Evolutionary conservation across 2,329 filamentous ascomycete species (phyloP).

Genomic region (Triangularia verruculosa): DNA sequence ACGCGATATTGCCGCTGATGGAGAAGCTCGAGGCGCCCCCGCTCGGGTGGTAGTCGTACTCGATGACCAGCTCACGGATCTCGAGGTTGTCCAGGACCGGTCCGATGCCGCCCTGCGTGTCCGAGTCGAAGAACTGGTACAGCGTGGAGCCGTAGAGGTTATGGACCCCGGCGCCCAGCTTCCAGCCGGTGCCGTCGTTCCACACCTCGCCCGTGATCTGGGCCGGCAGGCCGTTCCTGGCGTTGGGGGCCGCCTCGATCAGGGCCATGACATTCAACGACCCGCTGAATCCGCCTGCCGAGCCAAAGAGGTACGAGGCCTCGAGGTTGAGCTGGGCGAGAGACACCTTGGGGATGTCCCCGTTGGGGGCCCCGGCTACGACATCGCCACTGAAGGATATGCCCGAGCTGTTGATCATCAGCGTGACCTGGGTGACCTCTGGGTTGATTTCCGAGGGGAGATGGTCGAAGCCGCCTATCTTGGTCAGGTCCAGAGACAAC

Average conservation of each 20-base stretch:
- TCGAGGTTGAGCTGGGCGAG: conserved; percentile 3
- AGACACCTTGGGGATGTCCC: conserved; percentile 3
- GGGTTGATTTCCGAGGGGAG: conserved; percentile 5
- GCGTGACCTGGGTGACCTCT: neutral
- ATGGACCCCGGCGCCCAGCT: neutral
- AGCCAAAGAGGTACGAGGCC: conserved; percentile 9
- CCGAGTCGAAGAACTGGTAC: conserved; percentile 12
- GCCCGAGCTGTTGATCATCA: conserved; percentile 1
- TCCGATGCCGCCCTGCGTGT: conserved; percentile 11
- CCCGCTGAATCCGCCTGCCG: neutral
- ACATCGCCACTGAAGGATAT: conserved; percentile 2
- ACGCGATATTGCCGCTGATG: conserved; percentile 8
- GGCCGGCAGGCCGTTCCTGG: conserved; percentile 4
- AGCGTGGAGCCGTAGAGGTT: conserved; percentile 5
- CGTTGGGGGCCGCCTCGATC: neutral
- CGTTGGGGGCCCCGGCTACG: conserved; percentile 2
- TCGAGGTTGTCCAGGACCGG: conserved; percentile 20
- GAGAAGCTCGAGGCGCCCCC: conserved; percentile 2
- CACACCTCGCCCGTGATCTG: conserved; percentile 4
- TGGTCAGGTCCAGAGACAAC: conserved; percentile 4
- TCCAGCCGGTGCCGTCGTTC: conserved; percentile 1
- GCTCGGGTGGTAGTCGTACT: conserved; percentile 20
- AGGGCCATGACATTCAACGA: conserved; percentile 2
- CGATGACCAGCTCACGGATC: conserved; percentile 15
- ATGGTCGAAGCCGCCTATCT: conserved; percentile 8